These are phyloP conservation scores for Aegilops speltoides DNA, from an alignment of 176 grass and related monocot species.

Conservation along the genomic window DNA sequence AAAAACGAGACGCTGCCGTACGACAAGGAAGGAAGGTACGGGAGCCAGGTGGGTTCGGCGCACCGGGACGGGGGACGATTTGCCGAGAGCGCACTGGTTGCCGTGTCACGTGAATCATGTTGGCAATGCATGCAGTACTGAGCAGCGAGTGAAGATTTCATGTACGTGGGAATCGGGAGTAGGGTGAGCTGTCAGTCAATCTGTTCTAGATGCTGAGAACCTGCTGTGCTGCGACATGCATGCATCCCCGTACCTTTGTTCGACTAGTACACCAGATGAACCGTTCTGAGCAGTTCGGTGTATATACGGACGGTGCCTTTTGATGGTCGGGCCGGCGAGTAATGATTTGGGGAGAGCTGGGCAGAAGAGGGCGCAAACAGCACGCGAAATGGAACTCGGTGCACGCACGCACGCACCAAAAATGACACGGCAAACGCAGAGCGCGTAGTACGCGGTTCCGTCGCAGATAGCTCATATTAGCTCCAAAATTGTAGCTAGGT, in stretches of 20 bases:
- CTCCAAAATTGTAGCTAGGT: neutral
- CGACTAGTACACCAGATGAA: neutral
- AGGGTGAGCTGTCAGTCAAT: neutral
- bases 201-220: neutral
- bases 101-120: slow-evolving; percentile 45
- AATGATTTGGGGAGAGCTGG: neutral
- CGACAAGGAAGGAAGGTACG: neutral
- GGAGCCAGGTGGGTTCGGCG: neutral
- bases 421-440: neutral
- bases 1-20: neutral
- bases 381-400: neutral
- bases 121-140: neutral
- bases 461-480: neutral
- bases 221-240: neutral
- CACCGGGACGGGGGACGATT: neutral
- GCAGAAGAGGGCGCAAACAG: neutral
- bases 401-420: neutral
- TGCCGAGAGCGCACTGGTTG: neutral
- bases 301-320: neutral
- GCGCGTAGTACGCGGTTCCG: neutral
- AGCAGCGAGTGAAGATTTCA: neutral
- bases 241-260: neutral
- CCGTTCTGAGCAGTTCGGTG: neutral
- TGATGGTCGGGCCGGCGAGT: no score
- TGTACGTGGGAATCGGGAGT: neutral